Conservation (phyloP, 768 basidiomycete species). For the Trametes villosa region DNA sequence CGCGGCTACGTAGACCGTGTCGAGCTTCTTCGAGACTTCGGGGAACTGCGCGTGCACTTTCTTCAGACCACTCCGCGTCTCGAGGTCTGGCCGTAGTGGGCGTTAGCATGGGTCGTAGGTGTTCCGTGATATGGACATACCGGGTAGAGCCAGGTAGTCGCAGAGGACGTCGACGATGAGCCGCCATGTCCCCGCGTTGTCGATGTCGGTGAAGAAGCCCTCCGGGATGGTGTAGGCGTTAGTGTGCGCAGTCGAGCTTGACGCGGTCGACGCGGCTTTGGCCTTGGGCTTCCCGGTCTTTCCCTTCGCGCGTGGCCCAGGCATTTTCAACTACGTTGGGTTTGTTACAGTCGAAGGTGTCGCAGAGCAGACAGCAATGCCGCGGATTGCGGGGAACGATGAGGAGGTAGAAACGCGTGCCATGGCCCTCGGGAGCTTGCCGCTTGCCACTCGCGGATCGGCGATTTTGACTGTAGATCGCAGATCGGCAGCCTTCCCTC, state of each 20-base stretch:
- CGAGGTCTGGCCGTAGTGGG: slow-evolving; percentile 47
- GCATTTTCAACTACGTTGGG: slow-evolving; percentile 26
- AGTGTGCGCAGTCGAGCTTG: neutral
- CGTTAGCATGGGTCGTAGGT: slow-evolving; percentile 6
- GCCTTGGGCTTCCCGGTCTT: slow-evolving; percentile 19
- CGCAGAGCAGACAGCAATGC: neutral
- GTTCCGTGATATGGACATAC: slow-evolving; percentile 31
- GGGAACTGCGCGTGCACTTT: slow-evolving; percentile 64
- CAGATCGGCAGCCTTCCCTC: neutral
- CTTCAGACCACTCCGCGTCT: slow-evolving; percentile 61
- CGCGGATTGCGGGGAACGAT: no score
- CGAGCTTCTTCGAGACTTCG: slow-evolving; percentile 51
- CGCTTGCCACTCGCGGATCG: slow-evolving; percentile 13
- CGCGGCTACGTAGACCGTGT: slow-evolving; percentile 46
- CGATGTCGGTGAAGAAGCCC: slow-evolving; percentile 46
- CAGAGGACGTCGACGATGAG: slow-evolving; percentile 52
- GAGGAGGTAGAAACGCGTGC: no score
- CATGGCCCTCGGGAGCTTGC: neutral
- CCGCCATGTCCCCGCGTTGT: slow-evolving; percentile 54
- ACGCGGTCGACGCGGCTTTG: neutral
- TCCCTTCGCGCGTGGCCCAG: slow-evolving; percentile 35
- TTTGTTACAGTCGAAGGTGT: neutral
- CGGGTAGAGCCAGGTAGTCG: slow-evolving; percentile 55
- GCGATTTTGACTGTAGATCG: slow-evolving; percentile 11
- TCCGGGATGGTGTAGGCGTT: slow-evolving; percentile 21